Evolutionary conservation across 2,329 filamentous ascomycete species (phyloP), one percentile per base, ranked within the genome.

Genomic region (Berkeleyomyces rouxiae): DNA sequence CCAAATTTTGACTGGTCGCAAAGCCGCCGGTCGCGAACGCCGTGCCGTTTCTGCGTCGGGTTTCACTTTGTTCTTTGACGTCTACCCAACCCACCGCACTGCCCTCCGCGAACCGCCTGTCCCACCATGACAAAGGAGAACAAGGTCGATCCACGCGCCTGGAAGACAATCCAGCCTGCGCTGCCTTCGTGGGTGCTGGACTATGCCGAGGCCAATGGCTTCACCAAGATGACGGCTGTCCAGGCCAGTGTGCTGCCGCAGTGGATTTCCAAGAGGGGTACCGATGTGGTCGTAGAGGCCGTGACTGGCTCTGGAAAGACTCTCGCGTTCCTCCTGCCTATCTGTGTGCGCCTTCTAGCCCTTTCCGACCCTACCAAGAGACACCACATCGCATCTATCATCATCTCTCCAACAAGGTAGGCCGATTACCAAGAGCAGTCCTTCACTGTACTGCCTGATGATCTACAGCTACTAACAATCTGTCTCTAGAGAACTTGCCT

Each of bases 241-340:
- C 92, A 97, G 75, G 89, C 91, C 53, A 92, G 90, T 64, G 87
- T 89, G 3, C 87, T 96, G 67, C 90, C 90, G 10, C 81, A 96
- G 60, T 93, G 96, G 71, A 85, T 91, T 74, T 85, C 84, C 60
- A 88, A 95, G 72, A 95, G 95, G 70, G 66, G 66, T 31, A 66
- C 66, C 7, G 90, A 96, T 73, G 88, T 95, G 3, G 90, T 96
- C 0, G 90, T 96, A 4, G 90, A 95, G 76, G 90, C 90, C 40
- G 90, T 95, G 3, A 96, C 90, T 2, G 90, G 91, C 10, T 93
- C 88, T 72, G 90, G 90, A 65, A 96, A 96, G 75, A 96, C 90
- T 0, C 77, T 96, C 39, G 82, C 89, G 1, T 99, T 92, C 69
- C 75, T 95, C 42, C 85, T 96, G 57, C 90, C 91, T 1, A 77